Percentiles rank a stretch among this genome's conserved stretches.
These are phyloP conservation scores for Thielaviopsis musarum DNA, from an alignment of 2,329 filamentous ascomycete species.

Conservation along the genomic window DNA sequence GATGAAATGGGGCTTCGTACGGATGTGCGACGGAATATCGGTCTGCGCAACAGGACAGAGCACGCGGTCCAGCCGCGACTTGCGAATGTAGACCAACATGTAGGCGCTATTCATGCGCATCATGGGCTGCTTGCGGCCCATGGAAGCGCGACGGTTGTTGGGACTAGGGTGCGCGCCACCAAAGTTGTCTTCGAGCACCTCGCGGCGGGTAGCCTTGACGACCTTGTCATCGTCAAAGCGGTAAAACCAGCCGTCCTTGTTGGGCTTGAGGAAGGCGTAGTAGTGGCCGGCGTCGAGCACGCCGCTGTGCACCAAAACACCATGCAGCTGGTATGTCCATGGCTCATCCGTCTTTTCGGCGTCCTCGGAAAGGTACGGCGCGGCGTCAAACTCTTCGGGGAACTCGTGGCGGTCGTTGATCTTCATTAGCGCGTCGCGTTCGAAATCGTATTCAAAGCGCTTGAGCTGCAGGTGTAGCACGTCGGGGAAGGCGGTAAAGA, in stretches of 20 bases:
- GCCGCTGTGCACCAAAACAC: constrained; percentile 89
- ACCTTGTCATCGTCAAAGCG: constrained; percentile 96
- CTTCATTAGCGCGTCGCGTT: constrained; percentile 96
- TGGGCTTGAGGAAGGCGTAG: constrained; percentile 89
- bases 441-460: constrained; percentile 94
- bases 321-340: constrained; percentile 84
- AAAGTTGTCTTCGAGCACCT: constrained; percentile 92
- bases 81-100: constrained; percentile 95
- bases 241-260: constrained; percentile 87
- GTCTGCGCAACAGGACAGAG: constrained; percentile 58
- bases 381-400: constrained; percentile 65
- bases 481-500: constrained; percentile 88
- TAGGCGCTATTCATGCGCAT: constrained; percentile 73
- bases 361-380: constrained; percentile 72
- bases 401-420: constrained; percentile 90
- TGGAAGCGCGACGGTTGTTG: constrained; percentile 28
- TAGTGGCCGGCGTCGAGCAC: constrained; percentile 96
- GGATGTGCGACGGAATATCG: constrained; percentile 44
- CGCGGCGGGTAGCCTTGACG: constrained; percentile 78
- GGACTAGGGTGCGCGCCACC: constrained; percentile 61
- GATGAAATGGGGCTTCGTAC: background rate
- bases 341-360: constrained; percentile 67
- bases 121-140: constrained; percentile 38
- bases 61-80: constrained; percentile 68
- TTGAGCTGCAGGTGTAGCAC: constrained; percentile 91